Base-by-base conservation (phyloP, 106 monocot genomes). In the Xerophyta viscosa region DNA sequence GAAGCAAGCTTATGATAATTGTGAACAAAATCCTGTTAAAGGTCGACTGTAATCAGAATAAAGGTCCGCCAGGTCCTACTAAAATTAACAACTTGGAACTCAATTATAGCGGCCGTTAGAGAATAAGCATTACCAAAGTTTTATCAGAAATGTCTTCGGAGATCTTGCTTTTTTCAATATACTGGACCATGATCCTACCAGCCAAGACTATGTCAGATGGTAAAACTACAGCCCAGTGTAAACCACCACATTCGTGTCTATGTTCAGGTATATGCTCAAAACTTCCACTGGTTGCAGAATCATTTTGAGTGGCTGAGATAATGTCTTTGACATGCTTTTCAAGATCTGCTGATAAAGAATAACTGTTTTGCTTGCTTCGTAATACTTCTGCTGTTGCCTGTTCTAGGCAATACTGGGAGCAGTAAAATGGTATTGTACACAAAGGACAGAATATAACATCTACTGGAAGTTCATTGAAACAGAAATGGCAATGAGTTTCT, bases 221-320 rank as follows among this genome's bases (percentile, higher is more conserved):
- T 31, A 96, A 73, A 55, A 89, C 81, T 60, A 60, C 72, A 62
- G 96, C 36, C 96, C 96, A 96, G 58, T 79, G 72, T 47, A 59
- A 37, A 21, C 96, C 96, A 58, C 81, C 78, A 79, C 96, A 96
- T 79, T 96, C 96, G 77, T 96, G 88, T 49, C 52, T 57, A 66
- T 96, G 96, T 68, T 96, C 96, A 50, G 69, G 56, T 55, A 70
- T 29, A 24, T 63, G 54, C 31, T 54, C 8, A 61, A 50, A 26
- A 30, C 39, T 37, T 59, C 69, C 24, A 27, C 14, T 17, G 37
- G 12, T n/a, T 48, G 17, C 23, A 49, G 19, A 19, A 22, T 29
- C 52, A 29, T 13, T 22, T 50, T 25, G 3, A 48, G 42, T 61
- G 17, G 27, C 39, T 48, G 20, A 23, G 7, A 52, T 20, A 47